Conservation (phyloP, 306 rosid genomes). For the Aeschynomene evenia region DNA sequence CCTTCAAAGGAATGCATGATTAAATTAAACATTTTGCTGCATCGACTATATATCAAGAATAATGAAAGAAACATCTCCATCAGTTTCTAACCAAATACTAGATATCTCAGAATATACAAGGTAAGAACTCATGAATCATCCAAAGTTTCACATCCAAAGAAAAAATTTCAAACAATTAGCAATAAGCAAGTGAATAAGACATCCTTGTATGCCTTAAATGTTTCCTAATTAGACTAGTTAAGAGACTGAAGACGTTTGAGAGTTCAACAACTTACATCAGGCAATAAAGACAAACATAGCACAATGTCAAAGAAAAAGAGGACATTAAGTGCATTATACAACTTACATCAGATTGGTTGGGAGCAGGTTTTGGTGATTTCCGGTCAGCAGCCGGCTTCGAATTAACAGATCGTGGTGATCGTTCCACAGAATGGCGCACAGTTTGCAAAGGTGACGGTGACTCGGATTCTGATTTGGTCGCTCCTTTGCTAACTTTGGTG, state of each 20-base stretch:
- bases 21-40: background rate
- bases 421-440: conserved; percentile 68
- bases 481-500: conserved; percentile 55
- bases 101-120: background rate
- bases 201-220: background rate
- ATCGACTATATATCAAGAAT: conserved; percentile 9
- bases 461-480: conserved; percentile 66
- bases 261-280: background rate
- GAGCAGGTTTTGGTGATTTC: conserved; percentile 55
- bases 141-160: background rate
- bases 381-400: conserved; percentile 66
- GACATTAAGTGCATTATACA: conserved; percentile 3
- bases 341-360: conserved; percentile 82
- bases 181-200: background rate
- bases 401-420: conserved; percentile 72
- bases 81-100: conserved; percentile 17
- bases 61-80: conserved; percentile 8
- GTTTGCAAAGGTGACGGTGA: conserved; percentile 68
- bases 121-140: conserved; percentile 11
- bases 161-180: conserved; percentile 11
- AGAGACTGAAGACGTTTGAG: conserved; percentile 3
- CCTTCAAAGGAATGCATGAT: background rate
- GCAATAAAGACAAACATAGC: background rate
- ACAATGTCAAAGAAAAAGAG: conserved; percentile 1
- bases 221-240: background rate